Conservation (phyloP, 202 grass and related monocot genomes). For the Saccharum hybrid region DNA sequence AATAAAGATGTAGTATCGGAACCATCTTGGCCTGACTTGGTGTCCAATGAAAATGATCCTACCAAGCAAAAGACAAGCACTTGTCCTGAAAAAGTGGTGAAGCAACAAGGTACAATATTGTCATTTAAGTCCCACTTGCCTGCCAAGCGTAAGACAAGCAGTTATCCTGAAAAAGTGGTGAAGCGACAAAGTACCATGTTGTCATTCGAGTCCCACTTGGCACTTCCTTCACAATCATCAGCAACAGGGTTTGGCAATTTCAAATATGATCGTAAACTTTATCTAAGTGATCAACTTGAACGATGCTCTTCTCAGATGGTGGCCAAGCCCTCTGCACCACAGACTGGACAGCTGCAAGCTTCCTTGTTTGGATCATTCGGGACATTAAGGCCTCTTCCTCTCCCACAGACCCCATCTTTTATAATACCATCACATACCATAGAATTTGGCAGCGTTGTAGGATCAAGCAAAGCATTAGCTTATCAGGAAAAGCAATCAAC, state of each 20-base stretch:
- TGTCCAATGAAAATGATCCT: constrained; percentile 29
- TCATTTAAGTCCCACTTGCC: constrained; percentile 8
- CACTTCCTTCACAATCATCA: constrained; percentile 20
- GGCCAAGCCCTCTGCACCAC: neutral
- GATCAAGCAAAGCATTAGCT: constrained; percentile 4
- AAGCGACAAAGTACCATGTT: constrained; percentile 31
- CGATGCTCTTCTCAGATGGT: constrained; percentile 6
- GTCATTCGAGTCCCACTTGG: neutral
- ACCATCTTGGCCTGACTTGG: constrained; percentile 9
- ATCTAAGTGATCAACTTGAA: constrained; percentile 23
- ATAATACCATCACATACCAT: constrained; percentile 1
- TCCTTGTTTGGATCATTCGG: constrained; percentile 44
- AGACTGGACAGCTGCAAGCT: constrained; percentile 17
- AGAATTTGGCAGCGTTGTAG: constrained; percentile 25
- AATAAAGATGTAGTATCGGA: constrained; percentile 9
- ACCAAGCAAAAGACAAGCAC: neutral
- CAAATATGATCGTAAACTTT: constrained; percentile 43
- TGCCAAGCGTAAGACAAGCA: neutral
- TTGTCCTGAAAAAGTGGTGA: constrained; percentile 16
- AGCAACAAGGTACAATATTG: constrained; percentile 37
- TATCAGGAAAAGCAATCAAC: constrained; percentile 34
- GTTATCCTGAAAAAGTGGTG: neutral
- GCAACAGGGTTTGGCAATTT: constrained; percentile 16
- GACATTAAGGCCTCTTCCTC: constrained; percentile 30
- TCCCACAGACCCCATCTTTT: constrained; percentile 33